Base-by-base conservation (phyloP, 1,139 yeast genomes). In the Kluyveromyces sp. region DNA sequence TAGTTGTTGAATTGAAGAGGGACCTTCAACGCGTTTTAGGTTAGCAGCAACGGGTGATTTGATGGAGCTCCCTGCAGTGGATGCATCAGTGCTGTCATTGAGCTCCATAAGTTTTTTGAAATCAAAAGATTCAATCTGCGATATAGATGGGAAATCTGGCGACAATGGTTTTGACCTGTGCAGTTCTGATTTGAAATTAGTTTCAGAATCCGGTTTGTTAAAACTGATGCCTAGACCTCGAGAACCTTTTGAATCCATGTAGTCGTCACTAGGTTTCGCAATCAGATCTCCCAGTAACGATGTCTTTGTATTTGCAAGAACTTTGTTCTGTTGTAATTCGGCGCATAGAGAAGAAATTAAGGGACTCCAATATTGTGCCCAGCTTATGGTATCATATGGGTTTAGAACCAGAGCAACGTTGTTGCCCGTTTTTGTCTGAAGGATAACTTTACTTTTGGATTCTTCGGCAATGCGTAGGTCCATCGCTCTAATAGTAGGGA, bases 401-500 rank as follows among this genome's bases (percentile, higher is more conserved):
- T 41, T 43, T n/a, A 59, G 26, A n/a, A 46, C 41, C 34, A 59
- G 41, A 6, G 28, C 28, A 2, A 50, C 42, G 25, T 44, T 47
- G 37, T 56, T 56, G 1, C 55, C 58, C 3, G 51, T 49, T 26
- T 37, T 36, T 3, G 56, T 50, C 10, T 43, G 42, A 25, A 59
- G 48, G 31, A 43, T 47, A 3, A 56, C 32, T 7, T 54, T 25
- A n/a, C 25, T 21, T 4, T 27, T 28, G 21, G 37, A 28, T 15
- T 39, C 45, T 7, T 40, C 35, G 25, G 50, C 47, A 43, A 60
- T 45, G 21, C 47, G 43, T 25, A 69, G 50, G 40, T 68, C 71
- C 25, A 61, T 61, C 4, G 50, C 48, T 34, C 65, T 58, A 36
- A 69, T 54, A 4, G 66, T 55, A 7, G 67, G 65, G 50, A 69